phyloP scores from a whole-genome alignment of 495 filamentous ascomycete species.

The Neurospora sp. region DNA sequence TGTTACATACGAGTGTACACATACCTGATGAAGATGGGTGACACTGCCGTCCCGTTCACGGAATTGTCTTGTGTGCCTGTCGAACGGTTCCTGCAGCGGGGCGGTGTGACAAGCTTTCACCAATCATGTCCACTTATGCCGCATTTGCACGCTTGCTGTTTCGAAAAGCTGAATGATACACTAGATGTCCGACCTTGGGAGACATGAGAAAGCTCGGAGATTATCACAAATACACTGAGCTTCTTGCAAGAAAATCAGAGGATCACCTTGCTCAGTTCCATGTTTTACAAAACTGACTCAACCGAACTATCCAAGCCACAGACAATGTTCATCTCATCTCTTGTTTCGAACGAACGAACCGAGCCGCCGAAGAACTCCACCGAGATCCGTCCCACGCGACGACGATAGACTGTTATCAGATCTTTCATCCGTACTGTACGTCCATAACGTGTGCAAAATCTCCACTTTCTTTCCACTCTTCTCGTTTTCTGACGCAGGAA shows the following conservation, averaged over 20 bases:
- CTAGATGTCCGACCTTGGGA: neutral
- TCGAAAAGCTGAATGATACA: neutral
- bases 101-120: neutral
- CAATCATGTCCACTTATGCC: neutral
- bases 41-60: neutral
- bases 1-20: neutral
- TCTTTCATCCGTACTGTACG: neutral
- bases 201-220: neutral
- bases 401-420: neutral
- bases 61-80: neutral
- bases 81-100: neutral
- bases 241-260: neutral
- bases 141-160: neutral
- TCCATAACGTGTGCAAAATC: neutral
- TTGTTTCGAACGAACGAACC: neutral
- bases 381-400: neutral
- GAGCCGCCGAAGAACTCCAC: neutral
- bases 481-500: conserved; percentile 1
- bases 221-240: neutral
- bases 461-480: neutral
- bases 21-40: neutral
- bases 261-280: neutral
- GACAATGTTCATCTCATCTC: neutral
- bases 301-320: neutral
- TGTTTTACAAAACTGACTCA: neutral